Base-by-base conservation (phyloP, 2,329 filamentous ascomycete species). In the Claviceps spartinae region DNA sequence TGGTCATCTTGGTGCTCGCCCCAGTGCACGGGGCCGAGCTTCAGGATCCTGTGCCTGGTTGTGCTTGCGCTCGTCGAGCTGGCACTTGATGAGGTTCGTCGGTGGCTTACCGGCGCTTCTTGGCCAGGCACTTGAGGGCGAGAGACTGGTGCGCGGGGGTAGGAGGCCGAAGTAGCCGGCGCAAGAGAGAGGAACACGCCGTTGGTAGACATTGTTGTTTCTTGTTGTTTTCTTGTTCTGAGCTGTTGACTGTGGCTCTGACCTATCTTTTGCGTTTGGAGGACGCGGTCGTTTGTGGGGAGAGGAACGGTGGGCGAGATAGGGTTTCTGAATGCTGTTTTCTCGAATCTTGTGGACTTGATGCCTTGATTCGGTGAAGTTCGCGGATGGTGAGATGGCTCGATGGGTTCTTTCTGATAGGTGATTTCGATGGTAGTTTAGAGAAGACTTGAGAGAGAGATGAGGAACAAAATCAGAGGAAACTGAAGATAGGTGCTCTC, bases 11-110 rank as follows among this genome's bases (percentile, higher is more conserved):
- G 67, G 65, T 79, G 76, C 70, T 78, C 78, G 57, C 80, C 80
- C 66, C 72, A 81, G 73, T 82, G 78, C 54, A 83, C 79, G 37
- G 79, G 79, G 24, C 77, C 77, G 53, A 84, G 77, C 71, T 81
- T 82, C 58, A 84, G 74, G 65, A 83, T 77, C 54, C 73, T 72
- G 58, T 69, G 67, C 56, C 69, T 63, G 52, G 58, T 61, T 59
- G 52, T 55, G 60, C 65, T 71, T 59, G 66, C 65, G 63, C 30
- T 13, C 63, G n/a, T 7, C n/a, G 72, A 77, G 70, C 73, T 77
- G 57, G 74, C 63, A 64, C 74, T 78, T 53, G 76, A 78, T 56
- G 72, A 76, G 30, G 30, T 11, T 64, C 79, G 77, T 62, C 77
- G 72, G 59, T 62, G 63, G 43, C 55, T 48, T 41, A 55, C 47